Conservation (phyloP, 805 yeast genomes). For the Kazachstania viticola region DNA sequence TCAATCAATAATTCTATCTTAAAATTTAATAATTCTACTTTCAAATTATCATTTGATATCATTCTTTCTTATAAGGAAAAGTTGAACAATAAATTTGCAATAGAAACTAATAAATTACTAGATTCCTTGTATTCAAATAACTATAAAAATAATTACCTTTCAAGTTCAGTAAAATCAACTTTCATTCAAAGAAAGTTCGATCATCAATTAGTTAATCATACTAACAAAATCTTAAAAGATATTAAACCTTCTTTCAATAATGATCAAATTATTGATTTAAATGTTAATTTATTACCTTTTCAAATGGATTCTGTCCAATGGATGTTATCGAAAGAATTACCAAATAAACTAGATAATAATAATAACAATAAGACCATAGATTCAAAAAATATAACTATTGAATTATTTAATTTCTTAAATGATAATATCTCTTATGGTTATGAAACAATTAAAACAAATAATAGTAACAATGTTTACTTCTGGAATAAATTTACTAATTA, state of each 20-base stretch:
- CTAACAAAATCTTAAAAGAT: constrained; percentile 8
- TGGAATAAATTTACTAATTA: constrained; percentile 28
- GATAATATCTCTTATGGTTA: constrained; percentile 21
- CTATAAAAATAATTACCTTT: background rate
- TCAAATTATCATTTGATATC: constrained; percentile 3
- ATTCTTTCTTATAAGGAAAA: constrained; percentile 1
- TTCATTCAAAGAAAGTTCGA: constrained; percentile 20
- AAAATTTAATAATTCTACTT: background rate
- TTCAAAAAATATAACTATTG: background rate
- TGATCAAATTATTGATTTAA: constrained; percentile 6
- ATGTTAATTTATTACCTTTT: constrained; percentile 20
- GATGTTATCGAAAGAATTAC: constrained; percentile 25
- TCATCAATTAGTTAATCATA: constrained; percentile 14
- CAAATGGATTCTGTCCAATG: constrained; percentile 24
- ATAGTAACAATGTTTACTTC: constrained; percentile 2
- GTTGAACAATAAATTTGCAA: constrained; percentile 16
- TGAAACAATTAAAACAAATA: constrained; percentile 7
- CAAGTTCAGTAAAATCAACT: constrained; percentile 1
- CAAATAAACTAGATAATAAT: too few relatives aligned
- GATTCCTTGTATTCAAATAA: constrained; percentile 13
- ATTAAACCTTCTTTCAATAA: constrained; percentile 2
- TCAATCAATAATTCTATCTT: background rate
- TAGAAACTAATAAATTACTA: constrained; percentile 13
- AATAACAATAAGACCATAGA: background rate
- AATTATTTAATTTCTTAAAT: constrained; percentile 15